Percentiles rank a stretch among this genome's conserved stretches.
Conservation (phyloP, 805 yeast species). For the Citeromyces matritensis region DNA sequence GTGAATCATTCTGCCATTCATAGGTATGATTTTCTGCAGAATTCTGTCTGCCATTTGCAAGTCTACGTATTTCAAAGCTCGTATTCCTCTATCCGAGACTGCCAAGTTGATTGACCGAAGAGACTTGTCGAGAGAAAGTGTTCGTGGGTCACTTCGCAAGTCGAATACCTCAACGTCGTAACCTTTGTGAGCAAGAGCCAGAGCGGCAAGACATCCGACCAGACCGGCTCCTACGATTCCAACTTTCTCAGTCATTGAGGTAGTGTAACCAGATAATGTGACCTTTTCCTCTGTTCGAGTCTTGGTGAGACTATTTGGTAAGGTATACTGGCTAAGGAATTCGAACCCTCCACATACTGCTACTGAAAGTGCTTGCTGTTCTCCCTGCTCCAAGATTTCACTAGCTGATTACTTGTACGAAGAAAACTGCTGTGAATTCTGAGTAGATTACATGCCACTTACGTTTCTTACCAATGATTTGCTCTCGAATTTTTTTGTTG, state of each 20-base stretch:
- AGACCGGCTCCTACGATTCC: conserved; percentile 82
- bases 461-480: too few relatives aligned
- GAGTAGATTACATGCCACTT: too few relatives aligned
- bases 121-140: conserved; percentile 15
- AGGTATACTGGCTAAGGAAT: too few relatives aligned
- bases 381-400: too few relatives aligned
- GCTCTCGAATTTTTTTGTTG: too few relatives aligned
- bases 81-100: conserved; percentile 72
- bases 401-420: too few relatives aligned
- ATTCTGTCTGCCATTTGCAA: conserved; percentile 38
- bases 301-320: too few relatives aligned
- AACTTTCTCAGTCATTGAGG: conserved; percentile 14
- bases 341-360: too few relatives aligned
- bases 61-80: conserved; percentile 52
- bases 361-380: too few relatives aligned
- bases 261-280: too few relatives aligned
- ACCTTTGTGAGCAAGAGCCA: conserved; percentile 66
- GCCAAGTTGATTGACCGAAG: conserved; percentile 75
- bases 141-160: conserved; percentile 52
- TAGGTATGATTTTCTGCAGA: conserved; percentile 54
- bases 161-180: conserved; percentile 63
- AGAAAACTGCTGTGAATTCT: too few relatives aligned
- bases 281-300: too few relatives aligned
- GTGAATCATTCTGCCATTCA: conserved; percentile 87
- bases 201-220: conserved; percentile 74